Percentiles rank a stretch among this genome's conserved stretches.
phyloP scores from a whole-genome alignment of 2,329 filamentous ascomycete species.

The Xylaria sp. region DNA sequence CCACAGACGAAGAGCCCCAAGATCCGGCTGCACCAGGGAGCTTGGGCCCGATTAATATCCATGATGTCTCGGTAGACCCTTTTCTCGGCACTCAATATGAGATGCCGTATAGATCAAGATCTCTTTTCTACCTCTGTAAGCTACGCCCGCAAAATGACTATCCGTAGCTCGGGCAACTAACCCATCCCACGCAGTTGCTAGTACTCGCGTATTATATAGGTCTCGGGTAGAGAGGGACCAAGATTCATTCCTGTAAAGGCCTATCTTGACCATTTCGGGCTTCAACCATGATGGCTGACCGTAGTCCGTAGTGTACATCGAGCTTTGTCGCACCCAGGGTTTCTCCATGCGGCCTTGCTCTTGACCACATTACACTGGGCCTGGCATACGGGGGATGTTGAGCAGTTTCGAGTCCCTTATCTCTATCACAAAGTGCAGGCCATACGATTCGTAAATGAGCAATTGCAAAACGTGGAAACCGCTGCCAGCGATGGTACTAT shows the following conservation, averaged over 20 bases:
- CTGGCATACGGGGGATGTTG: constrained; percentile 59
- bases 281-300: constrained; percentile 15
- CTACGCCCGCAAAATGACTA: constrained; percentile 39
- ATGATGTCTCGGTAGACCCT: constrained; percentile 44
- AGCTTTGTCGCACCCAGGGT: constrained; percentile 58
- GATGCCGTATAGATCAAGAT: constrained; percentile 51
- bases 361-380: constrained; percentile 60
- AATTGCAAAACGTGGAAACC: constrained; percentile 53
- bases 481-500: constrained; percentile 57
- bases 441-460: constrained; percentile 59
- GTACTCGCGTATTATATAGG: constrained; percentile 56
- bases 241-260: constrained; percentile 51
- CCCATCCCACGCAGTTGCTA: constrained; percentile 51
- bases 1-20: constrained; percentile 44
- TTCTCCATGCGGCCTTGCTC: constrained; percentile 59
- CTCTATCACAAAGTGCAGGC: constrained; percentile 60
- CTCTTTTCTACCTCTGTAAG: constrained; percentile 54
- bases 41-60: constrained; percentile 38
- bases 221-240: constrained; percentile 53
- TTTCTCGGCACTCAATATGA: constrained; percentile 49
- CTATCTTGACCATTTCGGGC: constrained; percentile 1
- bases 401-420: constrained; percentile 58
- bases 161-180: constrained; percentile 22
- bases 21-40: constrained; percentile 35
- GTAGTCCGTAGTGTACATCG: constrained; percentile 53